Conservation (phyloP, 2,329 filamentous ascomycete genomes). For the Aquanectria penicillioides region DNA sequence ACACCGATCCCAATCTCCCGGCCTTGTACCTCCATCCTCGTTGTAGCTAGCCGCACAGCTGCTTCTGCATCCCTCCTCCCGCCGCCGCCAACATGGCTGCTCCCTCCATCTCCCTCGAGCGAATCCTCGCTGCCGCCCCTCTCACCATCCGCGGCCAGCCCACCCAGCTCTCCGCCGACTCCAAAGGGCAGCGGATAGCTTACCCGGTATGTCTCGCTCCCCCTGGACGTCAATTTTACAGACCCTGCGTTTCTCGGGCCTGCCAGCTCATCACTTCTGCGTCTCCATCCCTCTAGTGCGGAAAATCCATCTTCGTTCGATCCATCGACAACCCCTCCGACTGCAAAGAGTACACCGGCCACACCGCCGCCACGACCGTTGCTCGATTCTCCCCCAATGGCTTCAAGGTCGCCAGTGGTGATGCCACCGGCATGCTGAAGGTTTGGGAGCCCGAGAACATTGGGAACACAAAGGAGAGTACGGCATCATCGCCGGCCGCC, state of each 20-base stretch:
- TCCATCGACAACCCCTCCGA: conserved; percentile 89
- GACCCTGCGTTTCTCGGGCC: not conserved
- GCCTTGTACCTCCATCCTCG: not conserved
- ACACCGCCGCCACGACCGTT: conserved; percentile 89
- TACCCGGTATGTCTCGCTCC: conserved; percentile 76
- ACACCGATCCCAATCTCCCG: not conserved
- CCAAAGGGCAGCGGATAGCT: conserved; percentile 89
- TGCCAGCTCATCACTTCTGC: not conserved
- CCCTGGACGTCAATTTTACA: too few species aligned
- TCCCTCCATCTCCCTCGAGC: conserved; percentile 65
- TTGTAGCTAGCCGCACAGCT: not conserved
- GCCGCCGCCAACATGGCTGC: conserved; percentile 43
- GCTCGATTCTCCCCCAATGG: conserved; percentile 94
- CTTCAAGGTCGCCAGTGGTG: conserved; percentile 94
- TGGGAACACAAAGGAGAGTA: conserved; percentile 91
- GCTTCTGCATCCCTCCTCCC: conserved; percentile 7
- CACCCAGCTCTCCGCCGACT: conserved; percentile 86
- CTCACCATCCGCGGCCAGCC: conserved; percentile 86
- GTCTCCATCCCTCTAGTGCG: conserved; percentile 67
- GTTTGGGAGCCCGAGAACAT: conserved; percentile 95
- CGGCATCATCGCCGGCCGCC: conserved; percentile 90
- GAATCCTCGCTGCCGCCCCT: conserved; percentile 87
- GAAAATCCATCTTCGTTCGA: conserved; percentile 96
- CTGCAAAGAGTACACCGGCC: conserved; percentile 90
- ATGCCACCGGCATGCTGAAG: conserved; percentile 83